A percentile compares a stretch with the other conserved stretches of the same genome.
phyloP scores from a whole-genome alignment of 805 yeast genomes.

The Kodamaea jinghongensis region DNA sequence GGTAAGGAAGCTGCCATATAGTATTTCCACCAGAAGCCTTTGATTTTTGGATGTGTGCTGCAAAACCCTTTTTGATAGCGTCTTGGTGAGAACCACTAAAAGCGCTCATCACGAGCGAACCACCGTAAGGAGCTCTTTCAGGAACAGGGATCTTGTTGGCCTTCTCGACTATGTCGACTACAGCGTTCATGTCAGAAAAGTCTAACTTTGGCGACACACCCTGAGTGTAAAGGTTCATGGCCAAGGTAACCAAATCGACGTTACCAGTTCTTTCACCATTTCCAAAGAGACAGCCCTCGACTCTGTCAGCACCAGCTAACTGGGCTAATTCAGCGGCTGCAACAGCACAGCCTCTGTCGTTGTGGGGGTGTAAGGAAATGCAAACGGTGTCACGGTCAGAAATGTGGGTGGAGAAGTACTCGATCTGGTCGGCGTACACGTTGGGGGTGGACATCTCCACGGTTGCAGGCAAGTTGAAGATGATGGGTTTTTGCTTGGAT shows the following conservation, averaged over 20 bases:
- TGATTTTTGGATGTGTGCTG: slow-evolving; percentile 37
- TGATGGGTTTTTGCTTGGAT: slow-evolving; percentile 59
- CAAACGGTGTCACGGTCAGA: slow-evolving; percentile 67
- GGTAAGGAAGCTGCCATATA: slow-evolving; percentile 73
- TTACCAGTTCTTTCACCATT: slow-evolving; percentile 89
- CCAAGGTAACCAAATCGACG: slow-evolving; percentile 77
- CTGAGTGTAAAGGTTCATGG: slow-evolving; percentile 74
- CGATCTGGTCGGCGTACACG: slow-evolving; percentile 81
- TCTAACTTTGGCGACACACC: slow-evolving; percentile 71
- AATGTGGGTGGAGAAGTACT: slow-evolving; percentile 61
- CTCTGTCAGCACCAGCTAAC: slow-evolving; percentile 84
- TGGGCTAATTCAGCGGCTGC: slow-evolving; percentile 84
- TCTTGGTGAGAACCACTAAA: slow-evolving; percentile 87
- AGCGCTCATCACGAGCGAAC: slow-evolving; percentile 79
- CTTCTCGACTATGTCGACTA: slow-evolving; percentile 71
- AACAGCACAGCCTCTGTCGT: slow-evolving; percentile 86
- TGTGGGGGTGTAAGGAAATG: slow-evolving; percentile 78
- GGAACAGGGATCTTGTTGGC: slow-evolving; percentile 81
- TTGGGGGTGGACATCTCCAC: slow-evolving; percentile 82
- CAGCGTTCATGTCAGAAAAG: slow-evolving; percentile 62
- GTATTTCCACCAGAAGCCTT: slow-evolving; percentile 21
- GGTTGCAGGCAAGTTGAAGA: slow-evolving; percentile 82
- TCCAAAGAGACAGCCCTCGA: slow-evolving; percentile 82
- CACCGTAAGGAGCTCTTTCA: slow-evolving; percentile 80
- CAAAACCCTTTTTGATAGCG: slow-evolving; percentile 82